Percentiles rank a stretch among this genome's conserved stretches.
phyloP scores from a whole-genome alignment of 2,329 filamentous ascomycete species.

The Bretziella fagacearum region DNA sequence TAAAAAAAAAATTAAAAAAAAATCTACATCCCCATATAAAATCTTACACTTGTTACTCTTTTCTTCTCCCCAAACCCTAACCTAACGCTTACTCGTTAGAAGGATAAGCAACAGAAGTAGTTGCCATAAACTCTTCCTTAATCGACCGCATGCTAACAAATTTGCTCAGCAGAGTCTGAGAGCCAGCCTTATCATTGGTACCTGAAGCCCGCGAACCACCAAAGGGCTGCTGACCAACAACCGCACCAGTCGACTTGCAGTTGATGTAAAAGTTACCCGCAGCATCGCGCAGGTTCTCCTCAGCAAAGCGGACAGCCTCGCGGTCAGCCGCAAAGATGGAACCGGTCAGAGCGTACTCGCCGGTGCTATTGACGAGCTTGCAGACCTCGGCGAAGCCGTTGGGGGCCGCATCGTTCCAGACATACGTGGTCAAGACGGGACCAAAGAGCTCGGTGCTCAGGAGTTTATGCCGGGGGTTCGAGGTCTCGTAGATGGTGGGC shows the following conservation, averaged over 20 bases:
- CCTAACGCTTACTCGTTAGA: constrained; percentile 47
- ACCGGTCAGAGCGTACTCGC: constrained; percentile 64
- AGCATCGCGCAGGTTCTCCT: constrained; percentile 52
- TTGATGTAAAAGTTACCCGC: constrained; percentile 80
- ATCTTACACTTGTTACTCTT: no score
- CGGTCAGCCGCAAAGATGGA: constrained; percentile 59
- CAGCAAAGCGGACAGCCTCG: constrained; percentile 46
- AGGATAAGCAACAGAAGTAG: constrained; percentile 47
- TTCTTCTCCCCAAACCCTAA: no score
- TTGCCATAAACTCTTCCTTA: constrained; percentile 58
- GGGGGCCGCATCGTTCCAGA: constrained; percentile 53
- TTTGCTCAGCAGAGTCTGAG: constrained; percentile 42
- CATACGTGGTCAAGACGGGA: constrained; percentile 54
- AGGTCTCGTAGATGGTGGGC: constrained; percentile 65
- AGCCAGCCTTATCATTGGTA: constrained; percentile 59
- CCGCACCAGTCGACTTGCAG: constrained; percentile 61
- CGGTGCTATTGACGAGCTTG: constrained; percentile 50
- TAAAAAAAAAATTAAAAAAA: constrained; percentile 2
- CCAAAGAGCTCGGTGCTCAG: constrained; percentile 70
- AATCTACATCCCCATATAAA: not conserved
- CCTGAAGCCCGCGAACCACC: constrained; percentile 51
- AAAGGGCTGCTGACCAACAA: constrained; percentile 58
- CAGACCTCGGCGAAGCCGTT: constrained; percentile 42
- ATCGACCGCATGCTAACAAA: constrained; percentile 52
- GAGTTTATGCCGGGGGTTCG: constrained; percentile 55